Evolutionary conservation across 345 rosid genomes (phyloP).

Genomic region (Litchi chinensis): DNA sequence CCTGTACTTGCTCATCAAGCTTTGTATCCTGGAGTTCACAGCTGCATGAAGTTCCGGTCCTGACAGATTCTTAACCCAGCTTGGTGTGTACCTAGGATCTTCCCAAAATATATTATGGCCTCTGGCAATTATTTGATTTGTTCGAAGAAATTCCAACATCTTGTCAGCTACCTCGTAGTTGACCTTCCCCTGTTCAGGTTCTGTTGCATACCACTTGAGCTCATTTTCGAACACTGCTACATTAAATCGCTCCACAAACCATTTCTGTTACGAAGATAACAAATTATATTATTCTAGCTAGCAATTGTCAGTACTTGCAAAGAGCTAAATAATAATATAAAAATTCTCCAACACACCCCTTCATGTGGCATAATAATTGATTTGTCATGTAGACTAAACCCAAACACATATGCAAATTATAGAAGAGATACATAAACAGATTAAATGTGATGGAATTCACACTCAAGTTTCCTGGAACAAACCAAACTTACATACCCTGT

Average conservation of each 20-base stretch:
- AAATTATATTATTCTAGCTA: neutral
- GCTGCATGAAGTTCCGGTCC: slow-evolving; percentile 52
- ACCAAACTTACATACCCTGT: no score
- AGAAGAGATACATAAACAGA: no score
- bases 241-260: slow-evolving; percentile 83
- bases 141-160: slow-evolving; percentile 63
- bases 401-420: no score
- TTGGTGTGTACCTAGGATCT: slow-evolving; percentile 69
- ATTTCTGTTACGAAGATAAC: slow-evolving; percentile 40
- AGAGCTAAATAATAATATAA: no score
- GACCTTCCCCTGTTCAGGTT: slow-evolving; percentile 58
- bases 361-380: no score
- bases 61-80: slow-evolving; percentile 58
- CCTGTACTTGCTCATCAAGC: slow-evolving; percentile 74
- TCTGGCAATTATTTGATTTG: slow-evolving; percentile 58
- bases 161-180: slow-evolving; percentile 67
- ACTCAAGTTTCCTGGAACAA: no score
- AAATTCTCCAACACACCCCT: no score
- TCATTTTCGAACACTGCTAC: slow-evolving; percentile 90
- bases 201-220: slow-evolving; percentile 93
- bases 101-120: slow-evolving; percentile 98
- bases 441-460: no score
- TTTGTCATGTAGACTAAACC: no score
- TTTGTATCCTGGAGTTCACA: slow-evolving; percentile 57
- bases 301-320: no score